phyloP scores from a whole-genome alignment of 305 asterid genomes.

The Caryopteris hybrid region DNA sequence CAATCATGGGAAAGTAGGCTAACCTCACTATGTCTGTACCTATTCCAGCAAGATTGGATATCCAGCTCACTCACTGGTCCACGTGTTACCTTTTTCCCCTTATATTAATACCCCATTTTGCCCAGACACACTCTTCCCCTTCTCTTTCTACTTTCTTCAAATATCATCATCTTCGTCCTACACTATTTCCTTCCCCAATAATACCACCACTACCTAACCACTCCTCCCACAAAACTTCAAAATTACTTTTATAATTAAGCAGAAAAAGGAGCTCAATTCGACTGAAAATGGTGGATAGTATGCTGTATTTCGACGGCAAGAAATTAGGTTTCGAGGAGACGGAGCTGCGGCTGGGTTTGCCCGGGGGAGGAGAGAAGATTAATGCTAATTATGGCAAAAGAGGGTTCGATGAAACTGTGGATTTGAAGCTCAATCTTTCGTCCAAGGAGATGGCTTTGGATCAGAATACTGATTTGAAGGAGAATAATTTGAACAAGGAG shows the following conservation, averaged over 20 bases:
- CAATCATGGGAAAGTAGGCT: slow-evolving; percentile 32
- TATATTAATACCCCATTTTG: slow-evolving; percentile 22
- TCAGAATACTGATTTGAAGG: slow-evolving; percentile 6
- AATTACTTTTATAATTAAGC: no score
- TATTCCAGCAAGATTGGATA: slow-evolving; percentile 38
- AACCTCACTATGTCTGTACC: slow-evolving; percentile 23
- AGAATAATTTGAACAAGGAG: slow-evolving; percentile 13
- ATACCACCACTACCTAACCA: background rate
- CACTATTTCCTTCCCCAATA: background rate
- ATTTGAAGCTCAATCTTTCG: slow-evolving; percentile 48
- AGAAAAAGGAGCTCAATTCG: background rate
- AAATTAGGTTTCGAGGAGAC: slow-evolving; percentile 45
- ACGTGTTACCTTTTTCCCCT: slow-evolving; percentile 33
- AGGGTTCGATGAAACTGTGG: slow-evolving; percentile 42
- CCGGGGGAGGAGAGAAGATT: slow-evolving; percentile 38
- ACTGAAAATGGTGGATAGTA: slow-evolving; percentile 28
- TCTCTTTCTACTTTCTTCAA: slow-evolving; percentile 8
- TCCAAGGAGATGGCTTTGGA: slow-evolving; percentile 15
- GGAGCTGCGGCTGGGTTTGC: slow-evolving; percentile 72
- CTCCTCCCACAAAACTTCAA: background rate
- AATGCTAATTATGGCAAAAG: slow-evolving; percentile 37
- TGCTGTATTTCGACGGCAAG: slow-evolving; percentile 11
- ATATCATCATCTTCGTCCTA: background rate
- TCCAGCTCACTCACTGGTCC: slow-evolving; percentile 31
- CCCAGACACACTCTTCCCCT: slow-evolving; percentile 26